Base-by-base conservation (phyloP, 1,284 basidiomycete genomes). In the Leccinum subrobustum region DNA sequence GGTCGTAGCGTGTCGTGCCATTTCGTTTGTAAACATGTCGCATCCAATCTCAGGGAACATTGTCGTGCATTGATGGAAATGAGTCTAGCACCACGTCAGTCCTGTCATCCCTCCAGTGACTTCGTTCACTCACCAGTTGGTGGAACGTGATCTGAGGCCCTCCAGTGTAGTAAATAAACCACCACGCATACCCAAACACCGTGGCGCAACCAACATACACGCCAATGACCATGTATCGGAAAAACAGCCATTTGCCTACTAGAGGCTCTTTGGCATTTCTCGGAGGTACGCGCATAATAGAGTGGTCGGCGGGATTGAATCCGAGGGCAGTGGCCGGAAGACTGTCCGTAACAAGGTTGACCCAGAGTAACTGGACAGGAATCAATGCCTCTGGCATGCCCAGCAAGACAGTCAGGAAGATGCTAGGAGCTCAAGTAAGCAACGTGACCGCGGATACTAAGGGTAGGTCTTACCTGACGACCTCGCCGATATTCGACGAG, bases 321-420 rank as follows among this genome's bases (percentile, higher is more conserved):
- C 96, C 96, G 37, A 99, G 88, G 0, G 97, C 96, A n/a, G 96
- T 98, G 3, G 96, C 96, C 2, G 96, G 96, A 31, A 98, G 80
- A 77, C 95, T 96, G 78, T 96, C 95, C 54, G 95, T 97, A 64
- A 96, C 92, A 61, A 96, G 81, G 77, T 97, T 97, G 74, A 97
- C 95, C 95, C 96, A 98, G 53, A 99, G 87, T 51, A 99, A 81
- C 81, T 99, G 97, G 12, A 98, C 96, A 27, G 96, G 96, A 68
- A 98, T 98, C 63, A 99, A 80, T 58, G 96, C 96, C 76, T 99
- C 97, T 18, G 97, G 96, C 95, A 99, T 97, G 68, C 96, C 96
- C 60, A 98, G 81, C 52, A 98, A 81, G 25, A 98, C 96, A 3
- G 96, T 98, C 67, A 98, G 78, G 83, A 99, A 99, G 77, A 99